Conservation (phyloP, 352 stramenopile species). For the Globisporangium sylvaticum region DNA sequence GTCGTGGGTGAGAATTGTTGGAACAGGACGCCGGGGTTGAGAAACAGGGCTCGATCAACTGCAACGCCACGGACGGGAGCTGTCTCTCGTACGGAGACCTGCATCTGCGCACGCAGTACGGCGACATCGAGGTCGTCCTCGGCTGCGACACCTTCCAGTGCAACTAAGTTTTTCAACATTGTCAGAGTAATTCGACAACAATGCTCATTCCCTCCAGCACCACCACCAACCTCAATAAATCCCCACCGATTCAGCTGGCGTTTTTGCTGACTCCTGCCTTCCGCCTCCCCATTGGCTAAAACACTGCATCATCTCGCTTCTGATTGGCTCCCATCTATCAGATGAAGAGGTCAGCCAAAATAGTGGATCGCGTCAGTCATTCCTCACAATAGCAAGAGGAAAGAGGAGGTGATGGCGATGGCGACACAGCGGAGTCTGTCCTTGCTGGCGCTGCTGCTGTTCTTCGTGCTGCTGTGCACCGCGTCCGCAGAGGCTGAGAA, state of each 20-base stretch:
- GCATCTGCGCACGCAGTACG: conserved; percentile 54
- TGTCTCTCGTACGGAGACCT: conserved; percentile 66
- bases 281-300: neutral
- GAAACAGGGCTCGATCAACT: conserved; percentile 67
- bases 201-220: neutral
- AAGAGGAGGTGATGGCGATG: neutral
- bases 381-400: neutral
- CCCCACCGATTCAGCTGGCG: neutral
- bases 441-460: neutral
- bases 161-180: conserved; percentile 17
- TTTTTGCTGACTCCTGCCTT: neutral
- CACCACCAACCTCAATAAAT: neutral
- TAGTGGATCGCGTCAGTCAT: neutral
- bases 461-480: neutral
- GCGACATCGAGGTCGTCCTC: conserved; percentile 63
- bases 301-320: neutral
- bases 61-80: conserved; percentile 35
- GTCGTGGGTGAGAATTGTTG: neutral
- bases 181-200: neutral
- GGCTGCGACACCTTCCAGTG: conserved; percentile 68
- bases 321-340: neutral
- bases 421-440: neutral
- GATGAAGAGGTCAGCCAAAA: neutral
- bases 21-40: conserved; percentile 24
- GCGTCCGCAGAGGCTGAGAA: neutral